Evolutionary conservation across 2,329 filamentous ascomycete species (phyloP).

Genomic region (Westerdykella sp.): DNA sequence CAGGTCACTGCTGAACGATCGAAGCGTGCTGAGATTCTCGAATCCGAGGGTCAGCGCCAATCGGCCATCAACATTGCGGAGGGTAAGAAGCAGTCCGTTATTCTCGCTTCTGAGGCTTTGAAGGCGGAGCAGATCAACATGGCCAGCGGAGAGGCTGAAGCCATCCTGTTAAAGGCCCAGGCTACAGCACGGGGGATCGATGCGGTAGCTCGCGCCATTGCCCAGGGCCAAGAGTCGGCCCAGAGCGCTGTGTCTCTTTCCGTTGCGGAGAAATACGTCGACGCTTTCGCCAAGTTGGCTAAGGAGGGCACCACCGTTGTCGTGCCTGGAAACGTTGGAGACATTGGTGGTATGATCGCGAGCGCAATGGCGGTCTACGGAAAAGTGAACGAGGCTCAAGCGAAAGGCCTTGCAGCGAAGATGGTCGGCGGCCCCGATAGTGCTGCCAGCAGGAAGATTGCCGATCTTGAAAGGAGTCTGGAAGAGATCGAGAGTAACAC

Average conservation of each 20-base stretch:
- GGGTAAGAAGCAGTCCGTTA: conserved; percentile 93
- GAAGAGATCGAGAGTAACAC: conserved; percentile 18
- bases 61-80: conserved; percentile 98
- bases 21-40: conserved; percentile 95
- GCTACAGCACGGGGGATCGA: conserved; percentile 88
- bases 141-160: conserved; percentile 87
- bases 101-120: conserved; percentile 88
- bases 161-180: conserved; percentile 75
- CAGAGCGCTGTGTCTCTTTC: conserved; percentile 78
- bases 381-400: conserved; percentile 79
- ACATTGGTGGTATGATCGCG: conserved; percentile 94
- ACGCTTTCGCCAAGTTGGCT: conserved; percentile 84
- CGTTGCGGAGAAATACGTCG: conserved; percentile 96
- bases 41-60: conserved; percentile 94
- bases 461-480: conserved; percentile 26
- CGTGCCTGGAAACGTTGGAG: conserved; percentile 92
- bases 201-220: conserved; percentile 71
- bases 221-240: conserved; percentile 65
- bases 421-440: conserved; percentile 14
- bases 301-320: conserved; percentile 95
- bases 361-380: conserved; percentile 93
- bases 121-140: conserved; percentile 88
- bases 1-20: conserved; percentile 96
- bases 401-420: conserved; percentile 57
- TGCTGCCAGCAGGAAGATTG: conserved; percentile 24